These are phyloP conservation scores for Aspergillus brasiliensis DNA, from an alignment of 2,329 filamentous ascomycete genomes.

Conservation along the genomic window DNA sequence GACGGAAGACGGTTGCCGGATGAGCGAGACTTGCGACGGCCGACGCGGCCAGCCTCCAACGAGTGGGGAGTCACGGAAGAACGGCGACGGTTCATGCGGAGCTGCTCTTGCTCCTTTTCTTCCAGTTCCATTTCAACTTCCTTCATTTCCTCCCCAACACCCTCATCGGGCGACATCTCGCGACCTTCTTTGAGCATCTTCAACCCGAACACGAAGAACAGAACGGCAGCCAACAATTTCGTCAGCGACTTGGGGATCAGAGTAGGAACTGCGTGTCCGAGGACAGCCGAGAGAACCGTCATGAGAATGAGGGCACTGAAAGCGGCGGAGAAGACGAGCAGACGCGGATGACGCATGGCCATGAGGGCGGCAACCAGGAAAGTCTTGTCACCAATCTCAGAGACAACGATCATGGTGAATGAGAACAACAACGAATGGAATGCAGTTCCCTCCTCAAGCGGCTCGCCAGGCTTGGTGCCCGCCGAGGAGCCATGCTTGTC, in stretches of 20 bases:
- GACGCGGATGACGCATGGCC: conserved; percentile 96
- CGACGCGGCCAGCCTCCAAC: conserved; percentile 75
- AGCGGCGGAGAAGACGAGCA: conserved; percentile 94
- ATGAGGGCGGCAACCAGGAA: conserved; percentile 96
- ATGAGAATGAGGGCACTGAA: conserved; percentile 88
- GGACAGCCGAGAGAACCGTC: conserved; percentile 89
- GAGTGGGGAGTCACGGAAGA: conserved; percentile 73
- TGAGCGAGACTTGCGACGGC: conserved; percentile 67
- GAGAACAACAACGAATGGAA: conserved; percentile 89
- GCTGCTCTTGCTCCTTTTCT: conserved; percentile 81
- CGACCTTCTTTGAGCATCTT: conserved; percentile 84
- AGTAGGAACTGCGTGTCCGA: conserved; percentile 89
- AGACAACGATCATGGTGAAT: conserved; percentile 95
- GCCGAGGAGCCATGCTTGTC: conserved; percentile 38
- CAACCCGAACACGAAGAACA: conserved; percentile 88
- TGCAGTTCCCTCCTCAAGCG: conserved; percentile 40
- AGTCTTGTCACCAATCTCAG: conserved; percentile 97
- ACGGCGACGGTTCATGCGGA: conserved; percentile 65
- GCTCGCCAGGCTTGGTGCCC: conserved; percentile 29
- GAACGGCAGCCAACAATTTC: conserved; percentile 76
- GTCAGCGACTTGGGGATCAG: conserved; percentile 90
- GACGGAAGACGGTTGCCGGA: conserved; percentile 73
- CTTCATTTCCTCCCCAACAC: conserved; percentile 94
- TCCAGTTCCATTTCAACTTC: conserved; percentile 93
- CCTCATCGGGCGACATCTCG: conserved; percentile 84